Base-by-base conservation (phyloP, 1,284 basidiomycete species). In the Tylopilus orsonianus region DNA sequence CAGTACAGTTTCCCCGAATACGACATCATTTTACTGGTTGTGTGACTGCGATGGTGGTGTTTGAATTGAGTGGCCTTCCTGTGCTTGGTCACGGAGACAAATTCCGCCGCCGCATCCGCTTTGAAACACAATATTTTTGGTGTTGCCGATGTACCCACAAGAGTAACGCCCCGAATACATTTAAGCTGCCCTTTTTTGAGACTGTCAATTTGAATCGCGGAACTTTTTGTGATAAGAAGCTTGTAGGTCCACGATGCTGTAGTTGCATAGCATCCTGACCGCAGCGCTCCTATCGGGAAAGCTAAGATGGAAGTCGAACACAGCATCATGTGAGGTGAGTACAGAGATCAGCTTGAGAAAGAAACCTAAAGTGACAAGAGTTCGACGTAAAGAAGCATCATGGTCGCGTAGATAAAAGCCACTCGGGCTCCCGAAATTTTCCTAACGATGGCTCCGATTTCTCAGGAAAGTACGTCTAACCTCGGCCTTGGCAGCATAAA, bases 211-310 rank as follows among this genome's bases (percentile, higher is more conserved):
- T 20, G 27, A 32, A 30, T 37, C 24, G 49, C 45, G 35, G 47
- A 58, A 52, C 57, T 37, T 16, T 2, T 26, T 24, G 40, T 30
- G 55, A 62, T 64, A 65, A 56, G 57, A 48, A 23, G 37, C 2
- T 7, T 56, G 48, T 55, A 4, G 61, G 50, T 49, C 59, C 61
- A 57, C 48, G 48, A 51, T 65, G 60, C 60, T 49, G 62, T 56
- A 20, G 46, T 48, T 55, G 36, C 26, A 36, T 49, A 12, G 46
- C 8, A 35, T 32, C 26, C 24, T 32, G 5, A 13, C n/a, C 9
- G 37, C 16, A 9, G 18, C 5, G 22, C 44, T 30, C 27, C 29
- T 35, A 19, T 13, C 20, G 4, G 34, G 18, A 2, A 23, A 41
- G 8, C n/a, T 24, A 39, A 20, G 34, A 41, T 12, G 27, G 56